A percentile compares a stretch with the other conserved stretches of the same genome.
Conservation (phyloP, 2,329 filamentous ascomycete genomes). For the Falciphora oryzae region DNA sequence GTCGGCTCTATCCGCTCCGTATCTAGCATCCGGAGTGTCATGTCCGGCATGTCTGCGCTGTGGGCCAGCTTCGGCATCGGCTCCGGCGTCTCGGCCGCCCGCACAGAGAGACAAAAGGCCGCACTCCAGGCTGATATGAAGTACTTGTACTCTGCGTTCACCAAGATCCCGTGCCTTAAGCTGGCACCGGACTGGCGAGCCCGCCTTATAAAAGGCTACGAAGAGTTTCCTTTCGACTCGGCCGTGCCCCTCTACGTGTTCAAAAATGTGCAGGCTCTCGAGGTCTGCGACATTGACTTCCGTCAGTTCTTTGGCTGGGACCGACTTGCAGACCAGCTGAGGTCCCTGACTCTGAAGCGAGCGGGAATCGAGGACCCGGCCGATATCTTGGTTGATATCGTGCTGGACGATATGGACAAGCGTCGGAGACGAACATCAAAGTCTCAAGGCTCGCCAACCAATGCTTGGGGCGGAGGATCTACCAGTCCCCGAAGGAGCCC, state of each 20-base stretch:
- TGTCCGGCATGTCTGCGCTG: slow-evolving; percentile 91
- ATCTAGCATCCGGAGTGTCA: slow-evolving; percentile 92
- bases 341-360: slow-evolving; percentile 82
- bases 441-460: slow-evolving; percentile 71
- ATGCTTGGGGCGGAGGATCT: slow-evolving; percentile 53
- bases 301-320: slow-evolving; percentile 98
- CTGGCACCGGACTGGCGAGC: slow-evolving; percentile 91
- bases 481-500: slow-evolving; percentile 58
- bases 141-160: slow-evolving; percentile 96
- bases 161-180: slow-evolving; percentile 89
- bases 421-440: slow-evolving; percentile 83
- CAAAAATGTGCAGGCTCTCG: slow-evolving; percentile 91
- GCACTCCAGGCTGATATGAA: slow-evolving; percentile 82
- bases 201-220: slow-evolving; percentile 83
- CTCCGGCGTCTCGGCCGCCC: slow-evolving; percentile 71
- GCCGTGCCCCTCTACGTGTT: slow-evolving; percentile 95
- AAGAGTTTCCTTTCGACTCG: slow-evolving; percentile 97
- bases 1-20: slow-evolving; percentile 90
- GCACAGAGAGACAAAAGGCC: slow-evolving; percentile 84
- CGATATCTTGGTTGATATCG: slow-evolving; percentile 86
- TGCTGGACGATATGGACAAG: slow-evolving; percentile 94
- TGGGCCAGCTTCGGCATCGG: slow-evolving; percentile 86
- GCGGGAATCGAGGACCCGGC: slow-evolving; percentile 84
- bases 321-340: slow-evolving; percentile 81
- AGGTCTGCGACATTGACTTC: slow-evolving; percentile 94